phyloP scores from a whole-genome alignment of 768 basidiomycete species.

The Tylopilus rubrobrunneus region DNA sequence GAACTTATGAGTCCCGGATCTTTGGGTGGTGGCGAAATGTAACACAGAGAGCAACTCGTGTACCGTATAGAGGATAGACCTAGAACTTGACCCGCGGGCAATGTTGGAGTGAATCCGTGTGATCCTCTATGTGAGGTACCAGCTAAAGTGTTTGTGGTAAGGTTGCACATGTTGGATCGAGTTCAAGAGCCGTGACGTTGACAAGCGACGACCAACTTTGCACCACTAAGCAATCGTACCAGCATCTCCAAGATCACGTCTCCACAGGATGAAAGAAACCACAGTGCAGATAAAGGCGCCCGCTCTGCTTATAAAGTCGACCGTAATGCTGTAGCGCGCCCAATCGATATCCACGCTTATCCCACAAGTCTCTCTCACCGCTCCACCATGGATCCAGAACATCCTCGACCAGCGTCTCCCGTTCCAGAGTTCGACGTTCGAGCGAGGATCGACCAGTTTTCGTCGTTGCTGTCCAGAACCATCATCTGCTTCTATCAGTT shows the following conservation, averaged over 20 bases:
- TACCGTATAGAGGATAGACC: too few species aligned
- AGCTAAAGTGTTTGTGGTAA: too few species aligned
- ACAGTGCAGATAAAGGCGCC: conserved; percentile 2
- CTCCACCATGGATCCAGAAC: conserved; percentile 12
- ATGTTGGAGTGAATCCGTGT: too few species aligned
- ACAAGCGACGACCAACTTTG: not conserved
- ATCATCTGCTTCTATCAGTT: conserved; percentile 27
- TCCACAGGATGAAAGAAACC: not conserved
- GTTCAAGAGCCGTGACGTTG: not conserved
- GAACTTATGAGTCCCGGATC: too few species aligned
- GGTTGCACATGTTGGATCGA: not conserved
- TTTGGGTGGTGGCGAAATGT: too few species aligned
- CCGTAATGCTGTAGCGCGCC: conserved; percentile 3
- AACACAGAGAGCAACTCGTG: too few species aligned
- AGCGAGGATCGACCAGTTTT: conserved; percentile 22
- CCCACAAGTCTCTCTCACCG: not conserved
- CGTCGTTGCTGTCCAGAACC: conserved; percentile 16
- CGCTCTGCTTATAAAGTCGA: conserved; percentile 2
- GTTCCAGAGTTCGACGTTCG: conserved; percentile 16
- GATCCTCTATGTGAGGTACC: too few species aligned
- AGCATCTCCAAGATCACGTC: not conserved
- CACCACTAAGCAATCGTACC: not conserved
- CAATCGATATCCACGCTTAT: not conserved
- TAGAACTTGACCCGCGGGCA: too few species aligned
- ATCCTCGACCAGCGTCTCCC: not conserved